Conservation (phyloP, 169 alveolate genomes). For the Eimeria brunetti region DNA sequence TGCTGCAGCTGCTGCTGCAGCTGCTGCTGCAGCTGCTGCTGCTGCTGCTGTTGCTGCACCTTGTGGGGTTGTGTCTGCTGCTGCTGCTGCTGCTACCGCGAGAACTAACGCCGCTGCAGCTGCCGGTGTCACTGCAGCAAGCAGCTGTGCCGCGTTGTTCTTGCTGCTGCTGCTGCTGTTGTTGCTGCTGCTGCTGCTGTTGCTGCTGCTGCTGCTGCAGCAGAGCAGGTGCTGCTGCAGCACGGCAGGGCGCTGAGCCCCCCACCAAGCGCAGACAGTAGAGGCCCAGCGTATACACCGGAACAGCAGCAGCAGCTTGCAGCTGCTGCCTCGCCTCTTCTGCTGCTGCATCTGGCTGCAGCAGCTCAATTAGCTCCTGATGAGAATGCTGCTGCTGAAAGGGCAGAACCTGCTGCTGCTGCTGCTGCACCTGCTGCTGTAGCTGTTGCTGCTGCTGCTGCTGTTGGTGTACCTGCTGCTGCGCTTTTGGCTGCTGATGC, state of each 20-base stretch:
- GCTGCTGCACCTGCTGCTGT: conserved; percentile 11
- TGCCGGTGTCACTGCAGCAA: background rate
- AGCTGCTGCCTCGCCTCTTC: conserved; percentile 44
- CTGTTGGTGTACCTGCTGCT: background rate
- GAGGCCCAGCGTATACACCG: conserved; percentile 16
- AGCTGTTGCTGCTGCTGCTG: background rate
- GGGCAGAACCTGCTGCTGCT: background rate
- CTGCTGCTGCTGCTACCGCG: background rate
- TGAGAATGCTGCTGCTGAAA: background rate
- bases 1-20: conserved; percentile 21
- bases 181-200: conserved; percentile 19
- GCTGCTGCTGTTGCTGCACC: too few species aligned
- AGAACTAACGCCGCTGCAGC: background rate
- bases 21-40: background rate
- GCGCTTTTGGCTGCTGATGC: background rate
- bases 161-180: conserved; percentile 56
- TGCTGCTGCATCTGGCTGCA: conserved; percentile 12
- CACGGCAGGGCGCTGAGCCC: background rate
- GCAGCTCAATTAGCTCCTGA: background rate
- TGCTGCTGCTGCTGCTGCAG: background rate
- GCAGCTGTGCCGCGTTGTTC: conserved; percentile 17
- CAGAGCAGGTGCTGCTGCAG: background rate
- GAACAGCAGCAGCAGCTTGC: conserved; percentile 46
- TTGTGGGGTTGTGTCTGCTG: background rate
- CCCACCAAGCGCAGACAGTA: conserved; percentile 1